Evolutionary conservation across 108 stramenopile species (phyloP), one percentile per base, ranked within the genome.

Genomic region (Mediolabrus comicus): DNA sequence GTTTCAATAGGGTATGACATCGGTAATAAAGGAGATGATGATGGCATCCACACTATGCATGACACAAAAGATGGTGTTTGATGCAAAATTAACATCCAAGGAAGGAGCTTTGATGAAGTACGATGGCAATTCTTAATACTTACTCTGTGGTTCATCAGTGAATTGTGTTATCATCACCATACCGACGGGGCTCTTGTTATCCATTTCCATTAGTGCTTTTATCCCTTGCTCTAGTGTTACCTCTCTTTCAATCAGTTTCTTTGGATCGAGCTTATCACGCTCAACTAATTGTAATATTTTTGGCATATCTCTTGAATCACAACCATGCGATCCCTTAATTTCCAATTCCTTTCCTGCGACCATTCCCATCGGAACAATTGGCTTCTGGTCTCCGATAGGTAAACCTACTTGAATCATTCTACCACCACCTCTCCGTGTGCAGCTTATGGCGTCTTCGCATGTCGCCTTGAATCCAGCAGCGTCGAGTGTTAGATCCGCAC

Each of bases 351-450:
- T 67, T 9, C 83, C 91, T 25, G 85, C 91, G 7, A 89, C 87
- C 22, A 68, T 66, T n/a, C 80, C 77, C 91, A 92, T 89, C n/a
- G 87, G 87, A 8, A 92, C 71, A 4, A 65, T 39, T 2, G 87
- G 83, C 28, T 53, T 53, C 35, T 24, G 60, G 24, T 39, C 74
- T 14, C 82, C 84, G 60, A 86, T 80, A n/a, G 91, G 91, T 28
- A 92, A 65, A 3, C 91, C 91, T 3, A 92, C 87, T 67, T 92
- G 91, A 12, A 92, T 67, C 84, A 92, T 87, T 36, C 83, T 54
- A 4, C 74, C 74, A 4, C 74, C 74, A 0, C 65, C 77, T 22
- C 81, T 80, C 68, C 87, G 60, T 19, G 80, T 72, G 16, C 64
- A 61, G 41, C 74, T 69, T 0, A 92, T 79, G 12, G 91, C 86